Conservation (phyloP, 2,329 filamentous ascomycete species). For the Cytospora chrysosperma region DNA sequence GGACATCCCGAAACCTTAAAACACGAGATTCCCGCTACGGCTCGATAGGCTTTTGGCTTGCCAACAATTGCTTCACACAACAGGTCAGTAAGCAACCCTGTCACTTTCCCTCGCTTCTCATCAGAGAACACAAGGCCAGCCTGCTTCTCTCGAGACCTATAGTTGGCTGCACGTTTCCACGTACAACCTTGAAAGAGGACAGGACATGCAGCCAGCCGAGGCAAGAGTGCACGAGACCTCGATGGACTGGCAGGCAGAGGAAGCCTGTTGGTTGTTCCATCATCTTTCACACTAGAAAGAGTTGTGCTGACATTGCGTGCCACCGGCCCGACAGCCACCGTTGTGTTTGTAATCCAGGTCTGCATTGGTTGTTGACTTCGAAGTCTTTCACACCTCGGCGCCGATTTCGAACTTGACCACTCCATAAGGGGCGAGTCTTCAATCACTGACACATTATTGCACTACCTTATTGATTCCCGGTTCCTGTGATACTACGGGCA, state of each 20-base stretch:
- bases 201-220: slow-evolving; percentile 12
- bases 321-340: slow-evolving; percentile 8
- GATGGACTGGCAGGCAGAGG: slow-evolving; percentile 1
- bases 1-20: background rate
- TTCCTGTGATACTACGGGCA: background rate
- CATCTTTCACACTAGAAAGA: slow-evolving; percentile 6
- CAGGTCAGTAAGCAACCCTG: slow-evolving; percentile 23
- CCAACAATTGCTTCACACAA: slow-evolving; percentile 5
- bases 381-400: background rate
- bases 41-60: background rate
- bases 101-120: slow-evolving; percentile 8
- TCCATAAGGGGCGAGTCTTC: background rate
- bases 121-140: slow-evolving; percentile 5
- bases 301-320: slow-evolving; percentile 14
- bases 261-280: background rate
- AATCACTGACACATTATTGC: slow-evolving; percentile 1
- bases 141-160: slow-evolving; percentile 9
- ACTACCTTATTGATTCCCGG: background rate
- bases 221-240: slow-evolving; percentile 15
- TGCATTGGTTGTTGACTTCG: slow-evolving; percentile 6
- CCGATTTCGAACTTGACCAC: background rate
- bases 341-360: background rate
- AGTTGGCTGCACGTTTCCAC: slow-evolving; percentile 7
- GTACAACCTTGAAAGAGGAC: background rate
- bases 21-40: background rate